Evolutionary conservation across 1,284 basidiomycete species (phyloP).

Genomic region (Porogramme epimiltina): DNA sequence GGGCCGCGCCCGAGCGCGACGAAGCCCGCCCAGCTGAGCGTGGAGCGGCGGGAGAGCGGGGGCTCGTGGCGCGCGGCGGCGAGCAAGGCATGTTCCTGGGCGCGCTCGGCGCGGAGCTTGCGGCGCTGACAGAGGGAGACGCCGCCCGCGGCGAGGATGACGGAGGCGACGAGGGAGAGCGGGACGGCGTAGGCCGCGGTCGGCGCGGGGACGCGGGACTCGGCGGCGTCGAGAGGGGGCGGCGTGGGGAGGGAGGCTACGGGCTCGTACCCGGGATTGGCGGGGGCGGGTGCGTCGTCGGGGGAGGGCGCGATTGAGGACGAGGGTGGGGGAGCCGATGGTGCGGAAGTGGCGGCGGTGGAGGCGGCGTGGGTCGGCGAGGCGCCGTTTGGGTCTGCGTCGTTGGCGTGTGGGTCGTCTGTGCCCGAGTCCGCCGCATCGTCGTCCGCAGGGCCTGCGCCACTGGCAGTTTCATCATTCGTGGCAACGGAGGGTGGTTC

Average conservation of each 20-base stretch:
- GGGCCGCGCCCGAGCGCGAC: constrained; percentile 8
- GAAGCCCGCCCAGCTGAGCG: constrained; percentile 20
- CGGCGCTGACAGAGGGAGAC: constrained; percentile 32
- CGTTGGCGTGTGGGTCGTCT: too few relatives aligned
- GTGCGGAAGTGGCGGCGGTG: too few relatives aligned
- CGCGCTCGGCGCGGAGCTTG: constrained; percentile 28
- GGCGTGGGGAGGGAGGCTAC: constrained; percentile 6
- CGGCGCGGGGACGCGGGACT: constrained; percentile 36
- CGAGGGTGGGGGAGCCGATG: constrained; percentile 8
- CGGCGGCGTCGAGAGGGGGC: constrained; percentile 23
- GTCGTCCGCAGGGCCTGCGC: too few relatives aligned
- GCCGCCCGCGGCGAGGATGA: constrained; percentile 39
- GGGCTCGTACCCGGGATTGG: constrained; percentile 2
- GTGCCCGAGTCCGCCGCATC: too few relatives aligned
- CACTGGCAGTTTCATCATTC: too few relatives aligned
- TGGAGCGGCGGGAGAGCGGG: constrained; percentile 15
- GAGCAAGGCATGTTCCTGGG: constrained; percentile 15
- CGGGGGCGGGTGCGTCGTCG: neutral
- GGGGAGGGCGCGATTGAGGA: neutral
- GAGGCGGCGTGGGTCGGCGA: too few relatives aligned
- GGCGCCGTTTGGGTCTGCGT: constrained; percentile 1
- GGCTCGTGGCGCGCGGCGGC: neutral
- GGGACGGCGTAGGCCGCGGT: constrained; percentile 47
- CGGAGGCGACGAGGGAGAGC: constrained; percentile 42
- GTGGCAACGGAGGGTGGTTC: too few relatives aligned